Evolutionary conservation across 148 eudicot genomes (phyloP), one percentile per base, ranked within the genome.

Genomic region (Dianthus caryophyllus): DNA sequence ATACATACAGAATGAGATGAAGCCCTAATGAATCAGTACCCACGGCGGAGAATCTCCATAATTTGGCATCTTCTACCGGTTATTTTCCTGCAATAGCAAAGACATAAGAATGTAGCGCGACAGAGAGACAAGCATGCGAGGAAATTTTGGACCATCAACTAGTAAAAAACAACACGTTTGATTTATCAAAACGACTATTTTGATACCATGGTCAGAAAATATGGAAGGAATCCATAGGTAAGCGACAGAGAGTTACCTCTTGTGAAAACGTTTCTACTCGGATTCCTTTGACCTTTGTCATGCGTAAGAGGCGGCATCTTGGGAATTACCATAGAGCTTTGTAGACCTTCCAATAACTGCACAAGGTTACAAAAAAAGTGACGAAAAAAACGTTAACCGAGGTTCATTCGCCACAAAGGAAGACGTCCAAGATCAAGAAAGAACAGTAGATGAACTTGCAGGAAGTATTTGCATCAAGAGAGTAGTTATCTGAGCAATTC

Each of bases 291-390:
- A 64, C 80, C 73, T 77, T 84, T 90, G 56, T 85, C 92, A 70
- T 88, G 84, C 24, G 89, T 76, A 77, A 74, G 64, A 44, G 92
- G 73, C 51, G 96, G 87, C 66, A 84, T 61, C 78, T 86, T 91
- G 13, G 97, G 78, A 69, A 88, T 79, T 24, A 80, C 66, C 69
- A 88, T 67, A 9, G 97, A 88, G 71, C 90, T 91, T 64, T 92
- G 90, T 50, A 92, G 75, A 59, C 97, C 96, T 78, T 89, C 97
- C 80, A 92, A 63, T 62, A 92, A 82, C 97, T 91, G 85, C 64
- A 71, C 12, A 63, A n/a, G n/a, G n/a, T n/a, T n/a, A 56, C 39
- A 66, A 60, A 47, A 39, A 36, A 7, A 0, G n/a, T n/a, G n/a
- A n/a, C n/a, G n/a, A n/a, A n/a, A 18, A 51, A 7, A 22, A 31